Evolutionary conservation across 768 basidiomycete species (phyloP), one percentile per base, ranked within the genome.

Genomic region (Tylopilus sp.): DNA sequence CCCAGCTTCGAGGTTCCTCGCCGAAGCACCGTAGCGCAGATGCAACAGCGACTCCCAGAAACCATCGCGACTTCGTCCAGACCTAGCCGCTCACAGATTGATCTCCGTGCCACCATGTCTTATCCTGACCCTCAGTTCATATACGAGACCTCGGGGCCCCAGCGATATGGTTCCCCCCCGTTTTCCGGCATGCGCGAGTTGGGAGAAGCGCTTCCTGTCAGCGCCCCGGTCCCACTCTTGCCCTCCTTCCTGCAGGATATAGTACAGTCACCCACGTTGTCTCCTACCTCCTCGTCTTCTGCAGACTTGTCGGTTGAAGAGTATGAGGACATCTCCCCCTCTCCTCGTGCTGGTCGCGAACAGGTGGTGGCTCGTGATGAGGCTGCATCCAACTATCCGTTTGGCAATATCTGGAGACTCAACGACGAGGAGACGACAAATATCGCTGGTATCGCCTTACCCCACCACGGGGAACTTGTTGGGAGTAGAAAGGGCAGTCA

Each of bases 191-290:
- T 69, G 68, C 59, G 39, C 33, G 61, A 61, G 8, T 41, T 65
- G 22, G 59, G 44, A 7, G 56, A 60, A 21, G 48, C 40, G 49
- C 62, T 59, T 48, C 62, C 56, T 58, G 35, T 47, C 44, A 45
- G 71, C 5, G 73, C 76, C 2, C 77, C 73, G 17, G 69, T 60
- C 18, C 70, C 83, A n/a, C 75, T 89, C 36, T 74, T 90, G n/a
- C 88, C 88, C 3, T 81, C 87, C 8, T 90, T 88, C 71, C 66
- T 90, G 56, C 84, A 87, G 61, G 85, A 88, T 56, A 82, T 87
- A 21, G 79, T 88, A 18, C 80, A 82, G 60, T 80, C 83, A 1
- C 83, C 83, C n/a, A 77, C 81, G 10, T 67, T 79, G 43, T 85
- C 86, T 6, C 79, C 85, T 18, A 75, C 82, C 5, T 83, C 81